phyloP scores from a whole-genome alignment of 2,329 filamentous ascomycete species.

The Thelonectria rubi region DNA sequence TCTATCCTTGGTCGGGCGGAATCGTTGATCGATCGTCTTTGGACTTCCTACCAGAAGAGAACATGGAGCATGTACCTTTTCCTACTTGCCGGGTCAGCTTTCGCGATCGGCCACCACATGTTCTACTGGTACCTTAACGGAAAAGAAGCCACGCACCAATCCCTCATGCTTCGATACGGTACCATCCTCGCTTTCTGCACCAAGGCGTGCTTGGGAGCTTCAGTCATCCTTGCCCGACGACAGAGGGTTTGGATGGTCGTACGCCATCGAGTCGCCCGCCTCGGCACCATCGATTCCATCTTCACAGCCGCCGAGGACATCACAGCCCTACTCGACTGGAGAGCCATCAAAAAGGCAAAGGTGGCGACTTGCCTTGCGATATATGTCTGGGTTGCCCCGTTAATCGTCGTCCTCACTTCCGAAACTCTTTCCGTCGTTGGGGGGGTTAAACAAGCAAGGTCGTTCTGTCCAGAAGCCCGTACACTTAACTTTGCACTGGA shows the following conservation, averaged over 20 bases:
- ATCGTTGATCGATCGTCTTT: too few relatives aligned
- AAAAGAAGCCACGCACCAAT: background rate
- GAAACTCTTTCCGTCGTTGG: conserved; percentile 2
- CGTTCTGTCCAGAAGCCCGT: conserved; percentile 2
- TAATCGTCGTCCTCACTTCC: conserved; percentile 7
- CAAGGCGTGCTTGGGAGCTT: conserved; percentile 35
- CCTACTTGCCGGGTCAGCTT: background rate
- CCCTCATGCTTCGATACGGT: conserved; percentile 20
- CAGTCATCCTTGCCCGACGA: conserved; percentile 35
- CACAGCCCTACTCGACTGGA: background rate
- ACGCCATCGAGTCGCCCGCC: conserved; percentile 34
- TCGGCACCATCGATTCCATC: conserved; percentile 8
- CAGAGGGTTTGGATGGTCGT: conserved; percentile 24
- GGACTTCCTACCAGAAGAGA: too few relatives aligned
- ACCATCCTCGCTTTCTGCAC: conserved; percentile 35
- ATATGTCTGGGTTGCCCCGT: conserved; percentile 6
- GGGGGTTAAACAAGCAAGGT: background rate
- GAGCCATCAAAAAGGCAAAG: background rate
- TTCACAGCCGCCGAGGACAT: conserved; percentile 22
- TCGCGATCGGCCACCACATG: background rate
- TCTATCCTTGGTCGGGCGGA: too few relatives aligned
- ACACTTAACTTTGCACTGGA: conserved; percentile 4
- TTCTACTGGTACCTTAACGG: background rate
- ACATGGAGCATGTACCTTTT: background rate
- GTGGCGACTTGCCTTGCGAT: conserved; percentile 9